Evolutionary conservation across 768 basidiomycete species (phyloP).

Genomic region (Termitomyces sp.): DNA sequence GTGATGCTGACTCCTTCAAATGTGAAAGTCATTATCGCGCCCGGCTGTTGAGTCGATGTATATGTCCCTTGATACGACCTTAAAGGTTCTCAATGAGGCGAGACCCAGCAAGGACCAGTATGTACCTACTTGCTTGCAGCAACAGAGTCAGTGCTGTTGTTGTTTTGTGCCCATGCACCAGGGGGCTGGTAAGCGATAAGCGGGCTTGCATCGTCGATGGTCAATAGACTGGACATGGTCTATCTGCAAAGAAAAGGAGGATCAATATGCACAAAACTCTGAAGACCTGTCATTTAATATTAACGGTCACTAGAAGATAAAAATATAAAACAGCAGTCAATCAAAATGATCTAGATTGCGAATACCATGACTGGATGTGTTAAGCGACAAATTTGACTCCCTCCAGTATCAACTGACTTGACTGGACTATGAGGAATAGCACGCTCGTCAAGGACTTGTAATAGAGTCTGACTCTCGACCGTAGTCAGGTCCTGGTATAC

Average conservation of each 20-base stretch:
- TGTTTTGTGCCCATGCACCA: slow-evolving; percentile 2
- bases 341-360: not conserved
- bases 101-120: not conserved
- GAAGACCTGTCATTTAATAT: not conserved
- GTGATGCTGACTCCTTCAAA: slow-evolving; percentile 4
- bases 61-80: slow-evolving; percentile 3
- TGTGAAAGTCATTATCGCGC: slow-evolving; percentile 7
- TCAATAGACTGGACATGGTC: slow-evolving; percentile 1
- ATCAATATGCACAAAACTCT: not conserved
- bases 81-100: not conserved
- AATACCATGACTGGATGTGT: not conserved
- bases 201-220: slow-evolving; percentile 5
- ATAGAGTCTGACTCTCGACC: not conserved
- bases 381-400: not conserved
- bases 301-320: not conserved
- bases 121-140: not conserved
- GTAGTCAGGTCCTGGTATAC: not conserved
- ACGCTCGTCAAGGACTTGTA: not conserved
- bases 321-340: not conserved
- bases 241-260: not conserved
- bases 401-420: not conserved
- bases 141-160: not conserved
- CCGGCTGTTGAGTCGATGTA: not conserved
- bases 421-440: not conserved
- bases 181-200: slow-evolving; percentile 1